Evolutionary conservation across 208 protist species (phyloP), one percentile per base, ranked within the genome.

Genomic region (Leishmania lainsoni): DNA sequence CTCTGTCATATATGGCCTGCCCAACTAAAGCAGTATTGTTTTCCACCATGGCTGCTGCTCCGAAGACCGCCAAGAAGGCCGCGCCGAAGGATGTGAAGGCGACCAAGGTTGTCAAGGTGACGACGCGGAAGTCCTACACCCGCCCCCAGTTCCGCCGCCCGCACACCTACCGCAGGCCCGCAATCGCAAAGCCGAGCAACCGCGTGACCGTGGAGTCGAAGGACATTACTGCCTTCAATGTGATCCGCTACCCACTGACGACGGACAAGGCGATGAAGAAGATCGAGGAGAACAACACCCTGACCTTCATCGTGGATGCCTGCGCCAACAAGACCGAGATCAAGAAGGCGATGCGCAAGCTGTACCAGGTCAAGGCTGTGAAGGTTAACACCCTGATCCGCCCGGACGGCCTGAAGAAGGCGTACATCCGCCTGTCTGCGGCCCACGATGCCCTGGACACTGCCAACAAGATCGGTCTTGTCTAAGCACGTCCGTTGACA

Each of bases 281-380:
- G 95, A 99, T 99, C 81, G 99, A 99, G 94, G 98, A 99, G 83
- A 98, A 99, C 93, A 99, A 99, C 98, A 99, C 99, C 51, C 90
- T 99, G 63, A 99, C 99, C 83, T 99, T 99, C 95, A 99, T 99
- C 83, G 98, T 99, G 54, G 98, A 99, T 84, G 87, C 95, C 75
- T 92, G 90, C 76, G 91, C 99, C 56, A 99, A 99, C 95, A 99
- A 99, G 96, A 90, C 86, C 42, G 92, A 99, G 91, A 99, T 99
- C 92, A 99, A 99, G 88, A 92, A 98, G 78, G 99, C 99, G 66
- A 98, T 99, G 71, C 95, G 98, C 83, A 96, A 98, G 86, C 92
- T 99, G 87, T 99, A 99, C 95, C 91, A 99, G 78, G 96, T 99
- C 86, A 97, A 99, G 89, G 93, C 93, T 70, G 91, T 94, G 52